Percentiles rank a stretch among this genome's conserved stretches.
phyloP scores from a whole-genome alignment of 192 early-diverging fungal genomes.

The Rhizoclosmatium sp. region DNA sequence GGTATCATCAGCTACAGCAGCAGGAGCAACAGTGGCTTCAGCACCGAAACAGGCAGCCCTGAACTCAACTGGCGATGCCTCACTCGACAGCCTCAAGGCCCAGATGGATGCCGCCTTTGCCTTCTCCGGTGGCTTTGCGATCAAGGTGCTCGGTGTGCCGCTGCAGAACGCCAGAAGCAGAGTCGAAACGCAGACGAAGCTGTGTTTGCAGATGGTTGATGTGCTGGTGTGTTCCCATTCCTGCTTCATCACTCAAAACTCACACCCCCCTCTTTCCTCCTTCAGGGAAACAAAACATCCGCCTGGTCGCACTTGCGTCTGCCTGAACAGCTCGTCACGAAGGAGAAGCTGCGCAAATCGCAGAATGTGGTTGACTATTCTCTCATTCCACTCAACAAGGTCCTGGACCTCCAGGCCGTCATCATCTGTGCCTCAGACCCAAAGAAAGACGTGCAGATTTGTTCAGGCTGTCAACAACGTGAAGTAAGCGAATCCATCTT shows the following conservation, averaged over 20 bases:
- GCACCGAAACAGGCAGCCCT: neutral
- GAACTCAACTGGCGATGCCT: neutral
- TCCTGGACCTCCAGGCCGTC: constrained; percentile 77
- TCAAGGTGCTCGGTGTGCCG: constrained; percentile 53
- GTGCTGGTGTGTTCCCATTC: neutral
- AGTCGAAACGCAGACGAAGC: constrained; percentile 95
- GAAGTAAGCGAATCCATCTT: constrained; percentile 65
- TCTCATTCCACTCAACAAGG: constrained; percentile 31
- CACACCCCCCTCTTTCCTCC: constrained; percentile 48
- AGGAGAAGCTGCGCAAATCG: constrained; percentile 63
- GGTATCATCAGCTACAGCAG: neutral
- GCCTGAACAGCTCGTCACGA: constrained; percentile 83
- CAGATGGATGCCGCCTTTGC: constrained; percentile 35
- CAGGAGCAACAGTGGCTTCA: neutral
- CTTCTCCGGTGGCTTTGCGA: constrained; percentile 9
- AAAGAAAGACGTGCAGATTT: constrained; percentile 77
- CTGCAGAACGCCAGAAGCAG: constrained; percentile 74
- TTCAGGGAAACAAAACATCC: constrained; percentile 69
- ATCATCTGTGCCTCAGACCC: constrained; percentile 88
- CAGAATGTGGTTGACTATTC: constrained; percentile 49
- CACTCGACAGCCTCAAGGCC: constrained; percentile 17
- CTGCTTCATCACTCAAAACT: neutral
- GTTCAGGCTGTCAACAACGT: constrained; percentile 82
- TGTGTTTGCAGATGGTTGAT: constrained; percentile 80
- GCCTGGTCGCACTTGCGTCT: constrained; percentile 86